Percentiles rank a stretch among this genome's conserved stretches.
Conservation (phyloP, 2,329 filamentous ascomycete genomes). For the Ophiostoma ips region DNA sequence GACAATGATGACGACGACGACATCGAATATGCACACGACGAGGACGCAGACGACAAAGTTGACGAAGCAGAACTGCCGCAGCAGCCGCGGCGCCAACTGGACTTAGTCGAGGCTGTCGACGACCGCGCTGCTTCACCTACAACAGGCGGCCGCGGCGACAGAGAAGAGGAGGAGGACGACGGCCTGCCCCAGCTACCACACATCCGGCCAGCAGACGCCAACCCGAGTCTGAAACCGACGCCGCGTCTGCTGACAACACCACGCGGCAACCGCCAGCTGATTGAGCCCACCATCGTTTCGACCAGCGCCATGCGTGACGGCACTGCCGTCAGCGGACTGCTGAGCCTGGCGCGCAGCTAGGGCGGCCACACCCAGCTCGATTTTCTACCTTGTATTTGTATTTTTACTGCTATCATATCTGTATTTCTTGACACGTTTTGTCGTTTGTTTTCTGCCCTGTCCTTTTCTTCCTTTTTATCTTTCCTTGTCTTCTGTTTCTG, state of each 20-base stretch:
- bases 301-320: slow-evolving; percentile 34
- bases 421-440: neutral
- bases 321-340: slow-evolving; percentile 36
- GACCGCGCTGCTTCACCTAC: slow-evolving; percentile 10
- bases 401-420: neutral
- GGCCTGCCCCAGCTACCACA: slow-evolving; percentile 3
- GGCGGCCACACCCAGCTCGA: no score
- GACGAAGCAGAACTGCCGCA: slow-evolving; percentile 3
- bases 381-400: neutral
- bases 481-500: neutral
- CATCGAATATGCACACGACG: neutral
- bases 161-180: neutral
- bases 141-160: slow-evolving; percentile 1
- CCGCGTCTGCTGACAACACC: slow-evolving; percentile 3
- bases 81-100: slow-evolving; percentile 6
- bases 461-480: no score
- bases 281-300: slow-evolving; percentile 19
- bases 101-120: slow-evolving; percentile 3
- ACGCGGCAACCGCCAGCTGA: slow-evolving; percentile 5
- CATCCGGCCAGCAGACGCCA: neutral
- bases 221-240: neutral
- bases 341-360: slow-evolving; percentile 24
- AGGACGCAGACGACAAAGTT: neutral
- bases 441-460: neutral
- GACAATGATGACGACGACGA: neutral